phyloP scores from a whole-genome alignment of 1,284 basidiomycete genomes.

The Cutaneotrichosporon mucoides region DNA sequence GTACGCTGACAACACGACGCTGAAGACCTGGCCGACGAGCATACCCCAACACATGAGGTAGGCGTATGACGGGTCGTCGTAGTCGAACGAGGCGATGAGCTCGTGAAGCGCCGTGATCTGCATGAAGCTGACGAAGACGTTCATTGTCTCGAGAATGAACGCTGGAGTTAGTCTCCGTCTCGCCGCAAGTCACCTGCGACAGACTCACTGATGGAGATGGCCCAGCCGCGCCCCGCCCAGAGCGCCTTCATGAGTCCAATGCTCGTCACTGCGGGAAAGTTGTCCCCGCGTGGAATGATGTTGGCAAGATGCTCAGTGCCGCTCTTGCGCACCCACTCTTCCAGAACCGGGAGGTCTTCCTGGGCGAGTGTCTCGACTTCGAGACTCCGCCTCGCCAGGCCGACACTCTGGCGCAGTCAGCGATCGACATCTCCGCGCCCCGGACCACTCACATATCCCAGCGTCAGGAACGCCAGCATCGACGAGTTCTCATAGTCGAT shows the following conservation, averaged over 20 bases:
- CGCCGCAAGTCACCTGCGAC: too few species aligned
- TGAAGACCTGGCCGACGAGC: conserved; percentile 35
- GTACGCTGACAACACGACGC: conserved; percentile 29
- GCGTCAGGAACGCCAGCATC: conserved; percentile 39
- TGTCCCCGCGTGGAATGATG: conserved; percentile 13
- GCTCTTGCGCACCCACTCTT: conserved; percentile 30
- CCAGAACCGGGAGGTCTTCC: conserved; percentile 40
- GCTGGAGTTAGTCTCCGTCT: conserved; percentile 28
- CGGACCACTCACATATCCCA: conserved; percentile 45
- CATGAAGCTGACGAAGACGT: conserved; percentile 31
- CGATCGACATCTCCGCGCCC: too few species aligned
- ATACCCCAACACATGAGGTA: conserved; percentile 45
- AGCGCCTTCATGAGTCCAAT: conserved; percentile 30
- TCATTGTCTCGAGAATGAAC: conserved; percentile 30
- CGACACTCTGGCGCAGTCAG: conserved; percentile 26
- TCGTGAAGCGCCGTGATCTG: conserved; percentile 39
- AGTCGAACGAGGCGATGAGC: conserved; percentile 36
- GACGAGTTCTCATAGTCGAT: conserved; percentile 41
- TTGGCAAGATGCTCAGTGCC: conserved; percentile 9
- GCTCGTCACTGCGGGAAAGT: conserved; percentile 19
- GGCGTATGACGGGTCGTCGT: conserved; percentile 34
- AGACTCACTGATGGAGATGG: conserved; percentile 28
- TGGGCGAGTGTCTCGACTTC: conserved; percentile 28
- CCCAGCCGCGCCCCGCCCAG: conserved; percentile 31
- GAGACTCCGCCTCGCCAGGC: conserved; percentile 28